Base-by-base conservation (phyloP, 176 grass and related monocot genomes). In the Triticum monococcum region DNA sequence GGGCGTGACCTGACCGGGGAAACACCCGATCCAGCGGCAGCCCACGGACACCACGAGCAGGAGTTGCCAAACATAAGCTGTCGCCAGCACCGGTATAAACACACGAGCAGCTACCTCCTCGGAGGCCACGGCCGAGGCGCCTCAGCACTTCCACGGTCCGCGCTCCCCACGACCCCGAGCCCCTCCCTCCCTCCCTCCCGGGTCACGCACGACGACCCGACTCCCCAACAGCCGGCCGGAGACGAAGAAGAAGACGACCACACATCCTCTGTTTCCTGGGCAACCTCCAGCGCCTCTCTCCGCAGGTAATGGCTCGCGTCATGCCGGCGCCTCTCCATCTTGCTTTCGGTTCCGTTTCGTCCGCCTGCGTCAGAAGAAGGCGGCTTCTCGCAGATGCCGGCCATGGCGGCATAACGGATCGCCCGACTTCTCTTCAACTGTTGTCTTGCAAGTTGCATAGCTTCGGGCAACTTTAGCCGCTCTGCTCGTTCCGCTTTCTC, bases 1-100 rank as follows among this genome's bases (percentile, higher is more conserved):
- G 67, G 28, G 41, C 60, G 89, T 73, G 60, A 82, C 28, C 85
- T 80, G 22, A 80, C 81, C 85, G 85, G 85, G 30, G 85, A 59
- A 74, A 56, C 26, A 90, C 3, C 60, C 1, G 85, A 87, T 67
- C 85, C 43, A 36, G 26, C 67, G 4, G 26, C 41, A 14, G 12
- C 50, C 32, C 68, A 56, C 20, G 13, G 60, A 20, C 72, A 79
- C 25, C 85, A 68, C 75, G 68, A 52, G 85, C 25, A 38, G 68
- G 48, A 0, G 48, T 5, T 16, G 7, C 59, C 60, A 31, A 90
- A 45, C 35, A 68, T 79, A 43, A 2, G 33, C 57, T 56, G 45
- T 43, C 31, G 3, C 23, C 54, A 57, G 54, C 54, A 66, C 59
- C 28, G 72, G 43, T 84, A 87, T 91, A 87, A 77, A 77, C 37